Percentiles rank a stretch among this genome's conserved stretches.
Evolutionary conservation across 2,329 filamentous ascomycete genomes (phyloP).

Genomic region (Cercospora sojina): DNA sequence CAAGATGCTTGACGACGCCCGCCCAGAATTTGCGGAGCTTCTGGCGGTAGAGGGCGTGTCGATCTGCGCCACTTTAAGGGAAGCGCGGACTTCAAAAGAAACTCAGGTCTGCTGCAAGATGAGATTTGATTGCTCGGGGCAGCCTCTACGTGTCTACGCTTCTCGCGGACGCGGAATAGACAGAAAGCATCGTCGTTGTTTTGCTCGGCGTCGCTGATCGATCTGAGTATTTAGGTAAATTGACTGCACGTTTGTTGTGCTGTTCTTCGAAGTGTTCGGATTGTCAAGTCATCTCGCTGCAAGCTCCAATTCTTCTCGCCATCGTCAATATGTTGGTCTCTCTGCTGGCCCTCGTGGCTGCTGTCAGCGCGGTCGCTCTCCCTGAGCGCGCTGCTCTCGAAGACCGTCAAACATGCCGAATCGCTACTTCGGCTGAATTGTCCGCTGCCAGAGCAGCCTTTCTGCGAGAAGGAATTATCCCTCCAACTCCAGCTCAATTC

Average conservation of each 20-base stretch:
- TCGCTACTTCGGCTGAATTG: conserved; percentile 18
- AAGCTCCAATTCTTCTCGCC: not conserved
- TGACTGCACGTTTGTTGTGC: not conserved
- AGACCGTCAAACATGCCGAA: conserved; percentile 19
- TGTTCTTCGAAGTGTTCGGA: not conserved
- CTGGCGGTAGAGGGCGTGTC: not conserved
- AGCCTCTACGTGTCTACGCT: not conserved
- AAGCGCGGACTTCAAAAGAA: conserved; percentile 1
- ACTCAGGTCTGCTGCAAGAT: not conserved
- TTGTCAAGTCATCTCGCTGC: not conserved
- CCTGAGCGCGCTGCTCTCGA: conserved; percentile 5
- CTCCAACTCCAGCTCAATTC: conserved; percentile 16
- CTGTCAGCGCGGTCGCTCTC: conserved; percentile 17
- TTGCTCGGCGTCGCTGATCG: not conserved
- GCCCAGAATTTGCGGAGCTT: not conserved
- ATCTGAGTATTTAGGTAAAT: not conserved
- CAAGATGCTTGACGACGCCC: conserved; percentile 2
- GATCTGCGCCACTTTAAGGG: not conserved
- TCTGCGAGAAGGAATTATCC: conserved; percentile 22
- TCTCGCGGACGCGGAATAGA: not conserved
- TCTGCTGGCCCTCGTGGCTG: conserved; percentile 17
- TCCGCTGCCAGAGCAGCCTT: conserved; percentile 21
- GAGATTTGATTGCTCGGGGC: not conserved
- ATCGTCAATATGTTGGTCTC: conserved; percentile 20
- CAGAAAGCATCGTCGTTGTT: not conserved